phyloP scores from a whole-genome alignment of 345 rosid species.

The Pugionium cornutum region DNA sequence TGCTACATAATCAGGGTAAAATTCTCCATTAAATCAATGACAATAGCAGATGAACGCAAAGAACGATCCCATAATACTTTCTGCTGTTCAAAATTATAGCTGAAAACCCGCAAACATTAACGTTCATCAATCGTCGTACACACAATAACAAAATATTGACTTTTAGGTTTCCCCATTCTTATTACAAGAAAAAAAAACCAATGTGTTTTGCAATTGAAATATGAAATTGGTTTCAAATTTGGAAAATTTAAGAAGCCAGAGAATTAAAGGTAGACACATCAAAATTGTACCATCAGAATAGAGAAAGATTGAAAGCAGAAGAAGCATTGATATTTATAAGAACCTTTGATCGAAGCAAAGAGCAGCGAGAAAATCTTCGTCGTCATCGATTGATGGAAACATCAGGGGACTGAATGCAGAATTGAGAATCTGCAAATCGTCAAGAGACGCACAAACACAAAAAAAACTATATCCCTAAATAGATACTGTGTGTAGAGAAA shows the following conservation, averaged over 20 bases:
- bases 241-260: too few species aligned
- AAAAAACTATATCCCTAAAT: too few species aligned
- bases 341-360: conserved; percentile 41
- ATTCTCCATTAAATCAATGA: conserved; percentile 10
- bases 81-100: conserved; percentile 3
- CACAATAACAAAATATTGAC: too few species aligned
- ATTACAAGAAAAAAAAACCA: too few species aligned
- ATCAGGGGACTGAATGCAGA: conserved; percentile 21
- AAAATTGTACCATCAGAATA: too few species aligned
- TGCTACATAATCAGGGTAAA: conserved; percentile 23
- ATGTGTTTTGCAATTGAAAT: too few species aligned
- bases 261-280: too few species aligned
- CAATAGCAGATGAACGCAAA: neutral
- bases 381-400: conserved; percentile 27
- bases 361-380: conserved; percentile 35
- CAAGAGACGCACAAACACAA: neutral
- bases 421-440: conserved; percentile 14
- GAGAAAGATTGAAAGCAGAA: neutral
- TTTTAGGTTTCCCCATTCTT: too few species aligned
- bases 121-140: too few species aligned
- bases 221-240: too few species aligned
- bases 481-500: conserved; percentile 15
- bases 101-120: too few species aligned
- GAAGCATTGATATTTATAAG: neutral
- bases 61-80: neutral